These are phyloP conservation scores for Corylus americana DNA, from an alignment of 306 rosid species.

Conservation along the genomic window DNA sequence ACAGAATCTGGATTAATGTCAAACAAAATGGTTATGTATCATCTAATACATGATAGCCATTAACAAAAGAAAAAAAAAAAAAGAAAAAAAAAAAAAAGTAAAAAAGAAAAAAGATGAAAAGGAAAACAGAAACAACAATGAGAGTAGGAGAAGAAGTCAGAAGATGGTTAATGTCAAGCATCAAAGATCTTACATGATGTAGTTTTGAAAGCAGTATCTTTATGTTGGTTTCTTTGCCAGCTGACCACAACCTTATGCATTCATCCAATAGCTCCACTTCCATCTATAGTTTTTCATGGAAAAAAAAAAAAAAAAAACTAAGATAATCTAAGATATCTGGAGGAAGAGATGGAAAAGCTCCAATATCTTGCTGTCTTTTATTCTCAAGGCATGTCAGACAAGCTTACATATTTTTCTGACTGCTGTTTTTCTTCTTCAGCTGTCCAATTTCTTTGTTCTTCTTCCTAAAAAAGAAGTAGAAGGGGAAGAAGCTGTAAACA, in stretches of 20 bases:
- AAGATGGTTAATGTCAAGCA: constrained; percentile 4
- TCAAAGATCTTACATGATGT: constrained; percentile 56
- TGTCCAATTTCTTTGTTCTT: constrained; percentile 17
- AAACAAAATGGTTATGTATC: constrained; percentile 23
- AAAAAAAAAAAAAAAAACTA: background rate
- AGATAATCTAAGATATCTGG: background rate
- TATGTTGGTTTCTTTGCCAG: constrained; percentile 76
- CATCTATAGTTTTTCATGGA: constrained; percentile 38
- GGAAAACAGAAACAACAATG: no score
- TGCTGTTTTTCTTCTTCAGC: constrained; percentile 29
- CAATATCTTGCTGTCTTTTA: background rate
- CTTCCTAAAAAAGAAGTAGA: constrained; percentile 30
- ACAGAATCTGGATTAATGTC: constrained; percentile 54
- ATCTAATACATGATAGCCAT: background rate
- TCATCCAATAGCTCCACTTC: constrained; percentile 62
- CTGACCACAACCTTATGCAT: constrained; percentile 80
- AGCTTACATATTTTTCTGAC: constrained; percentile 36
- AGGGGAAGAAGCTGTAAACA: background rate
- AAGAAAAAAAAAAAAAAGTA: no score
- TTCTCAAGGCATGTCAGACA: background rate
- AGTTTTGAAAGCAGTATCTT: constrained; percentile 77
- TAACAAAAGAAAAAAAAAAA: background rate
- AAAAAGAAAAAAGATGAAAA: no score
- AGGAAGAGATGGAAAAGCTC: constrained; percentile 6
- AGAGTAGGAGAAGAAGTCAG: background rate